phyloP scores from a whole-genome alignment of 495 filamentous ascomycete genomes.

The Gamarada debralockiae region DNA sequence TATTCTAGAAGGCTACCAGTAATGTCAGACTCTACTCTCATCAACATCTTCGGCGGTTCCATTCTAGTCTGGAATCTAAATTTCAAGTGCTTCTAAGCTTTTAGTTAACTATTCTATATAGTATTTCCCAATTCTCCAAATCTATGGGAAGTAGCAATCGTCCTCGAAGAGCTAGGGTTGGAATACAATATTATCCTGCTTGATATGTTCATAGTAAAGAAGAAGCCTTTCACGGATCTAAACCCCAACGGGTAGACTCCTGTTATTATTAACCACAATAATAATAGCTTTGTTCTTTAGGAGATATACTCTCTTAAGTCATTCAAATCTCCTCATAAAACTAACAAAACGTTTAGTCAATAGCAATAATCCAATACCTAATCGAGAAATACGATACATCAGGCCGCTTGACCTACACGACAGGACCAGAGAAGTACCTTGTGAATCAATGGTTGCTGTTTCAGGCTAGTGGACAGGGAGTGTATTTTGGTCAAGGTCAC shows the following conservation, averaged over 20 bases:
- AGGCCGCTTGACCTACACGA: conserved; percentile 49
- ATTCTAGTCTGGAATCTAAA: no score
- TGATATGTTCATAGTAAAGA: conserved; percentile 29
- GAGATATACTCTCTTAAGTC: not conserved
- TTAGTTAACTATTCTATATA: no score
- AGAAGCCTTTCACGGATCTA: conserved; percentile 15
- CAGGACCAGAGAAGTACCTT: conserved; percentile 30
- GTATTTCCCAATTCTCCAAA: conserved; percentile 31
- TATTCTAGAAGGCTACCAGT: no score
- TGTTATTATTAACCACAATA: conserved; percentile 58
- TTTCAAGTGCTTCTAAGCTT: no score
- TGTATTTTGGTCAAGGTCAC: conserved; percentile 42
- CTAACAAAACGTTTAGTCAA: conserved; percentile 32
- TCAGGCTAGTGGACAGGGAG: conserved; percentile 44
- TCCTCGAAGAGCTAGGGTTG: conserved; percentile 57
- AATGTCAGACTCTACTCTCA: no score
- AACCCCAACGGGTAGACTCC: conserved; percentile 39
- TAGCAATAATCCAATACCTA: conserved; percentile 72
- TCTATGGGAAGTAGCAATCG: conserved; percentile 58
- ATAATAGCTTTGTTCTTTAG: conserved; percentile 6
- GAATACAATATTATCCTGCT: conserved; percentile 44
- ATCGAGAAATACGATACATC: conserved; percentile 64
- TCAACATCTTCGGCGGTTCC: no score
- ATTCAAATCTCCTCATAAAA: not conserved
- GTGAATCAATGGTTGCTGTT: conserved; percentile 40